Evolutionary conservation across 306 rosid species (phyloP).

Genomic region (Quercus rubra): DNA sequence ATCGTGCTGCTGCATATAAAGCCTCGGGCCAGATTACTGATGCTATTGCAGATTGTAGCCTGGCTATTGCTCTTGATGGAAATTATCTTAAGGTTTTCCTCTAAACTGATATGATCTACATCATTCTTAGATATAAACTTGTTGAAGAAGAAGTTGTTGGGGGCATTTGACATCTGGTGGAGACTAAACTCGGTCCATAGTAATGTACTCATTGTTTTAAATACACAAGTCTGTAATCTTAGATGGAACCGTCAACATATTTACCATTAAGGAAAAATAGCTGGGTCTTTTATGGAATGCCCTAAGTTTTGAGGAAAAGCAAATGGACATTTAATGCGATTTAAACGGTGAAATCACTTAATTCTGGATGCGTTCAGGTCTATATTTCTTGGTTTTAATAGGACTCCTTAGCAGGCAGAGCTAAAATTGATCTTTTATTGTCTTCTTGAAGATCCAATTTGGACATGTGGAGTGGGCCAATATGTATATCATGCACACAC

Average conservation of each 20-base stretch:
- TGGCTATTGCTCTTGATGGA: slow-evolving; percentile 94
- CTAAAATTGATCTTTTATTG: not conserved
- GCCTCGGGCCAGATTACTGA: slow-evolving; percentile 84
- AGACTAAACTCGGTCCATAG: not conserved
- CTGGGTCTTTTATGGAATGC: not conserved
- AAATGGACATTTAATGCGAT: not conserved
- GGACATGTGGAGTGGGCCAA: not conserved
- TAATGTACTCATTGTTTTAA: not conserved
- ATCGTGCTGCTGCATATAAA: slow-evolving; percentile 97
- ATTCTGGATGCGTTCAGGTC: not conserved
- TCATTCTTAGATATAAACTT: slow-evolving; percentile 1
- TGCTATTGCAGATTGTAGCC: slow-evolving; percentile 94
- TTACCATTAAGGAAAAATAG: not conserved
- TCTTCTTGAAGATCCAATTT: not conserved
- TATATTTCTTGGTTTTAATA: too few species aligned
- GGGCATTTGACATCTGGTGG: not conserved
- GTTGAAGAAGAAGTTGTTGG: slow-evolving; percentile 1
- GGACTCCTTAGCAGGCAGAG: not conserved
- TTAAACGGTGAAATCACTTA: not conserved
- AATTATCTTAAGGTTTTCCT: slow-evolving; percentile 72
- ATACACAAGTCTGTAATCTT: not conserved
- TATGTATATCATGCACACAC: not conserved
- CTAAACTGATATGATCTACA: slow-evolving; percentile 18
- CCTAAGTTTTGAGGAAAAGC: not conserved
- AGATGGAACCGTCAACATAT: not conserved